Conservation (phyloP, 495 filamentous ascomycete genomes). For the Cetradonia linearis region DNA sequence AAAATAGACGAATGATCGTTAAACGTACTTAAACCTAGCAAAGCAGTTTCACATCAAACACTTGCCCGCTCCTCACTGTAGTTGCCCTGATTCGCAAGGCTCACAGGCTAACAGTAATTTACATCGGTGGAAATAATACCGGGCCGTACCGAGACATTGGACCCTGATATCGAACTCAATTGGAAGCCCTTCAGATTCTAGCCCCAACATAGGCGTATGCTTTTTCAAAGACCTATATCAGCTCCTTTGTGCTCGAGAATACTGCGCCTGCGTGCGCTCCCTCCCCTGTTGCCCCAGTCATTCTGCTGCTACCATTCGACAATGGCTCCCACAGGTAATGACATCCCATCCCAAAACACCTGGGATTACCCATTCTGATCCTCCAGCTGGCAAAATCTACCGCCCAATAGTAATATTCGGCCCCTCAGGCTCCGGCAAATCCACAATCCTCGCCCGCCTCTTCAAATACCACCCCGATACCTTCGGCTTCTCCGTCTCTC, state of each 20-base stretch:
- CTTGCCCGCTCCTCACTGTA: background rate
- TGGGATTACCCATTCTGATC: background rate
- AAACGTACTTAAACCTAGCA: background rate
- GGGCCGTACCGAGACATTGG: background rate
- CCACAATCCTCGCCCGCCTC: slow-evolving; percentile 69
- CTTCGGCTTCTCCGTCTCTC: slow-evolving; percentile 76
- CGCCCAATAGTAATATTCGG: slow-evolving; percentile 80
- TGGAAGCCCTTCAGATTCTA: background rate
- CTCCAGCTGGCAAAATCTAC: slow-evolving; percentile 19
- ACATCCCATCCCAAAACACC: background rate
- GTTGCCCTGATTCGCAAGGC: background rate
- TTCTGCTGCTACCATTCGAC: background rate
- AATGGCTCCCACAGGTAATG: slow-evolving; percentile 21
- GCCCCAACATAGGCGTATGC: background rate
- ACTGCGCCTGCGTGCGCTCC: background rate
- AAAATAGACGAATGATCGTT: background rate
- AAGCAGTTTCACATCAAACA: background rate
- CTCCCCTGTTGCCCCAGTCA: too few relatives aligned
- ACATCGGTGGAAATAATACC: background rate
- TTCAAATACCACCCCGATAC: slow-evolving; percentile 56
- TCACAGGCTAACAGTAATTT: background rate
- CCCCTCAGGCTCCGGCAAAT: slow-evolving; percentile 80
- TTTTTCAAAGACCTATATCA: background rate
- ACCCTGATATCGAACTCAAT: slow-evolving; percentile 3
- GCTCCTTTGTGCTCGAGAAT: background rate